phyloP scores from a whole-genome alignment of 116 monocot species.

The Dioscorea cayenensis region DNA sequence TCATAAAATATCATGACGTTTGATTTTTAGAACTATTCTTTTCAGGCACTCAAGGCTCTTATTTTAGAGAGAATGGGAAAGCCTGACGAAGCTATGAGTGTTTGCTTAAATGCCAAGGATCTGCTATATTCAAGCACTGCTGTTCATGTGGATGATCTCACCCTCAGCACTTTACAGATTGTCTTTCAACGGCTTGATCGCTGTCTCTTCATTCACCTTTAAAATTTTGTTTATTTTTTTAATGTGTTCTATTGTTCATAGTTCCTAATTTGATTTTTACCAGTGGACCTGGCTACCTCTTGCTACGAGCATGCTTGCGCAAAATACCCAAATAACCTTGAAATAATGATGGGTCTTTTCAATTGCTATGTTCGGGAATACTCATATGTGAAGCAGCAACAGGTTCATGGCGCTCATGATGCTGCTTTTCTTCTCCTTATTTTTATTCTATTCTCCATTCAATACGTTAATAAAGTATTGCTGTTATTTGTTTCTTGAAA shows the following conservation, averaged over 20 bases:
- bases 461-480: neutral
- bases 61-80: conserved; percentile 94
- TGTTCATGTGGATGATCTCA: conserved; percentile 79
- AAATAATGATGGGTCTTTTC: conserved; percentile 91
- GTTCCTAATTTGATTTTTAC: conserved; percentile 11
- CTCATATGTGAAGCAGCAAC: conserved; percentile 93
- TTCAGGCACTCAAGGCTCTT: conserved; percentile 92
- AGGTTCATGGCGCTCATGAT: conserved; percentile 34
- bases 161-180: conserved; percentile 97
- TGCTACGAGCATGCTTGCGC: conserved; percentile 92
- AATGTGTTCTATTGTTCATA: neutral
- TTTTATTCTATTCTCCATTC: neutral
- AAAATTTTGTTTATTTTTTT: conserved; percentile 1
- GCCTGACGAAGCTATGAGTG: conserved; percentile 65
- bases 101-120: conserved; percentile 80
- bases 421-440: neutral
- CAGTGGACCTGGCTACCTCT: conserved; percentile 94
- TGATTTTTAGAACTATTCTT: conserved; percentile 1
- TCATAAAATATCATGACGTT: neutral
- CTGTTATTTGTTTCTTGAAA: conserved; percentile 7
- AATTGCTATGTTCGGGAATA: conserved; percentile 96
- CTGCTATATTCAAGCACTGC: conserved; percentile 44
- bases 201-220: conserved; percentile 26
- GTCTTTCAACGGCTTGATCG: conserved; percentile 87
- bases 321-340: conserved; percentile 82